Conservation (phyloP, 805 yeast genomes). For the Soucietia sequanensis region DNA sequence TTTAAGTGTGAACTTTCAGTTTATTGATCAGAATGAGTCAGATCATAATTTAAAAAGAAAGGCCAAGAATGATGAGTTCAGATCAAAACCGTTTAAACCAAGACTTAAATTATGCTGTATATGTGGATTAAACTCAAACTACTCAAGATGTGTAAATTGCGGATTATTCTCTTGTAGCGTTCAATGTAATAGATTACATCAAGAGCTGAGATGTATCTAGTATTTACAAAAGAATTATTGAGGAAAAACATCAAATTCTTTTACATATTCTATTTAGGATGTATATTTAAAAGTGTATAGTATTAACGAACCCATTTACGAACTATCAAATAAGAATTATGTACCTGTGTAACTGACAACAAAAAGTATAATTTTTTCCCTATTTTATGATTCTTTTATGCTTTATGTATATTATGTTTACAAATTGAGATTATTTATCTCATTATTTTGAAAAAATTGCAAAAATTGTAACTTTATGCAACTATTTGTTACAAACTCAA, state of each 20-base stretch:
- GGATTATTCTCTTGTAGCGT: conserved; percentile 43
- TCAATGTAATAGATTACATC: conserved; percentile 37
- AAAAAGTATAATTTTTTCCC: too few relatives aligned
- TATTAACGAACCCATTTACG: background rate
- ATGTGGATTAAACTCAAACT: conserved; percentile 36
- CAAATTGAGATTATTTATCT: too few relatives aligned
- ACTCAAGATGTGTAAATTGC: conserved; percentile 39
- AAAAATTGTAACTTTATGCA: too few relatives aligned
- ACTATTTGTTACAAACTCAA: too few relatives aligned
- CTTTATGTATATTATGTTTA: too few relatives aligned
- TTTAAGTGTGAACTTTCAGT: conserved; percentile 39
- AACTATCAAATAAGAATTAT: too few relatives aligned
- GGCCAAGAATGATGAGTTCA: conserved; percentile 15
- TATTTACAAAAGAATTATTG: too few relatives aligned
- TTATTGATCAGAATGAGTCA: conserved; percentile 33
- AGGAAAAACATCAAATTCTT: too few relatives aligned
- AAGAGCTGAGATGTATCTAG: conserved; percentile 39
- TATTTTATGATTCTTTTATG: too few relatives aligned
- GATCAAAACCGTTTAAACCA: conserved; percentile 23
- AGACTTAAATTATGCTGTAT: conserved; percentile 39
- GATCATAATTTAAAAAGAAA: conserved; percentile 12
- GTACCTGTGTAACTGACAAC: too few relatives aligned
- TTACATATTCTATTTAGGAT: too few relatives aligned
- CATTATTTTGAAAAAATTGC: too few relatives aligned
- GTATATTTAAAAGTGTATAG: background rate